Evolutionary conservation across 768 basidiomycete genomes (phyloP).

Genomic region (Auriscalpium orientale): DNA sequence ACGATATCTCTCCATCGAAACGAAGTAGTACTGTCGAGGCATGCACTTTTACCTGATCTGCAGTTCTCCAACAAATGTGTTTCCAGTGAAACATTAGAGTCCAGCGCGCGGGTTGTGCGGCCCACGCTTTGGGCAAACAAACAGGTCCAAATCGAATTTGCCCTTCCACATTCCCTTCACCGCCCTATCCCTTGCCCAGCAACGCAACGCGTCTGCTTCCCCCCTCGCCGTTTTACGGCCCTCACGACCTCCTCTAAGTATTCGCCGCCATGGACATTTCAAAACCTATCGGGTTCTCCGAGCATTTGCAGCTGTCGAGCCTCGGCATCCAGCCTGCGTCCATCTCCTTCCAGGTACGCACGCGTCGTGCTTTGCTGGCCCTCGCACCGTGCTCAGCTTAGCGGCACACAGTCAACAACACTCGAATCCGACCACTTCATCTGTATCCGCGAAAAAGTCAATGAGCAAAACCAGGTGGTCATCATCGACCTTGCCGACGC

Average conservation of each 20-base stretch:
- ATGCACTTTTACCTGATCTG: too few relatives aligned
- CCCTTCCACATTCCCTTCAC: not conserved
- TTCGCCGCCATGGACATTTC: constrained; percentile 26
- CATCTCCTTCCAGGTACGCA: constrained; percentile 89
- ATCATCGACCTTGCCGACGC: constrained; percentile 97
- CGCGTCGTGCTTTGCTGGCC: constrained; percentile 9
- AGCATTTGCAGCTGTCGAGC: constrained; percentile 91
- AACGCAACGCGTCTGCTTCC: constrained; percentile 5
- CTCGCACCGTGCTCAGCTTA: not conserved
- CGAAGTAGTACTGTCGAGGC: too few relatives aligned
- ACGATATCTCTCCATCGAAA: too few relatives aligned
- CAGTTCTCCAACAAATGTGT: too few relatives aligned
- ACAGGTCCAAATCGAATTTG: constrained; percentile 14
- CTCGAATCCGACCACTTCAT: constrained; percentile 98
- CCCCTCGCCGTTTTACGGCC: constrained; percentile 2
- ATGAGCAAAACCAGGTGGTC: constrained; percentile 95
- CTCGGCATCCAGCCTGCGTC: constrained; percentile 93
- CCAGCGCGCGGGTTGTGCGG: not conserved
- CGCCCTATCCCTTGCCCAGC: not conserved
- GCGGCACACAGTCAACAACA: constrained; percentile 63
- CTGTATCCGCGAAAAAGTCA: constrained; percentile 92
- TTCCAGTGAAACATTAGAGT: too few relatives aligned
- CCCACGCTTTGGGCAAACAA: not conserved
- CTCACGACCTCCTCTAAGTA: constrained; percentile 12
- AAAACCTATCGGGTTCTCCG: constrained; percentile 84